Percentiles rank a stretch among this genome's conserved stretches.
These are phyloP conservation scores for Phytophthora colocasiae DNA, from an alignment of 352 stramenopile genomes.

Conservation along the genomic window DNA sequence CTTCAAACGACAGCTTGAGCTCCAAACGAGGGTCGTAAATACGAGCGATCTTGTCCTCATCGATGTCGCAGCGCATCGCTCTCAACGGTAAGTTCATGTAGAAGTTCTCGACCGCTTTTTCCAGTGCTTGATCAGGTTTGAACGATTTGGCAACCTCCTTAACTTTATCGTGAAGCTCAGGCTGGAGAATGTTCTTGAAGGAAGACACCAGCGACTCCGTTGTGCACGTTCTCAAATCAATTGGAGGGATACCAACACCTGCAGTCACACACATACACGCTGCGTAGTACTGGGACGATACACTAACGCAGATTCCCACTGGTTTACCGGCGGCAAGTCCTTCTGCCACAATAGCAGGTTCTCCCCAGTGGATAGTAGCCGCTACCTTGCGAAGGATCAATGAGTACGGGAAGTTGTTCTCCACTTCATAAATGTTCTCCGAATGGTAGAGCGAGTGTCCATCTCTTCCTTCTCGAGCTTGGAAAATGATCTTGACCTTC, in stretches of 20 bases:
- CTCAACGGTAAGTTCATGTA: conserved; percentile 47
- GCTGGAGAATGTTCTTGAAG: conserved; percentile 61
- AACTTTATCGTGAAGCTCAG: conserved; percentile 47
- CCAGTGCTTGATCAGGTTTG: conserved; percentile 64
- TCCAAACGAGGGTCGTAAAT: conserved; percentile 47
- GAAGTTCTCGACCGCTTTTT: conserved; percentile 72
- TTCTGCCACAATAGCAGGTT: conserved; percentile 82
- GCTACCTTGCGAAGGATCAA: conserved; percentile 84
- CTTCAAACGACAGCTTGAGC: conserved; percentile 57
- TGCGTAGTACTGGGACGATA: conserved; percentile 91
- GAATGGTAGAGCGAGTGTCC: conserved; percentile 26
- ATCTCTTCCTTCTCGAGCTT: conserved; percentile 38
- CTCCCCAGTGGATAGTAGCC: conserved; percentile 79
- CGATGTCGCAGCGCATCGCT: conserved; percentile 47
- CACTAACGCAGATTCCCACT: conserved; percentile 90
- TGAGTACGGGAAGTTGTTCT: conserved; percentile 62
- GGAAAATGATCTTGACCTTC: conserved; percentile 65
- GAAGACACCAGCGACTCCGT: conserved; percentile 62
- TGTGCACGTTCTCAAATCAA: conserved; percentile 70
- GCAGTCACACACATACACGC: conserved; percentile 73
- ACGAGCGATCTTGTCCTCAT: conserved; percentile 43
- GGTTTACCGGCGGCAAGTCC: conserved; percentile 83
- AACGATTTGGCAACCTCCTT: conserved; percentile 59
- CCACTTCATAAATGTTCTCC: conserved; percentile 47
- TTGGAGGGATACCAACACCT: conserved; percentile 76